Base-by-base conservation (phyloP, 1,284 basidiomycete species). In the Spongiforma sp. region DNA sequence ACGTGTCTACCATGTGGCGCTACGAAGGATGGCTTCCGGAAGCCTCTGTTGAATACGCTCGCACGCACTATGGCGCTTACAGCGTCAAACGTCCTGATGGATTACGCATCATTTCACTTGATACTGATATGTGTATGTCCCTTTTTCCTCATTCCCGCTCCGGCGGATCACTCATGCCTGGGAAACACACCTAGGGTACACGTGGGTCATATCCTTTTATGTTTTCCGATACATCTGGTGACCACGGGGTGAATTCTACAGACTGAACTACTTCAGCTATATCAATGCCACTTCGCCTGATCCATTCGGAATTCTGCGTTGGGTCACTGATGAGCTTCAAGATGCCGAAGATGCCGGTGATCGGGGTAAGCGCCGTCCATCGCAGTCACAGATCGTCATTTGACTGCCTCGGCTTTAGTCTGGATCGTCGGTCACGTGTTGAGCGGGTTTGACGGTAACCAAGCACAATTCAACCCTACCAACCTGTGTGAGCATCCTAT, bases 391-490 rank as follows among this genome's bases (percentile, higher is more conserved):
- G 34, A 24, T 21, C 8, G 4, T 55, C 19, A 24, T 41, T 46
- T 21, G 21, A 46, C 34, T 30, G 9, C 15, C 53, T 55, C 21
- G 10, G 55, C n/a, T 41, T 32, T 17, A 91, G 92, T 88, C 1
- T 94, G 90, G 89, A 90, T 94, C 63, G 75, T 93, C 1, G 91
- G 90, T 3, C 92, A 93, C 71, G 92, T 93, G 32, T 79, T 92
- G 21, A 83, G 82, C 10, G 92, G 92, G 52, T 93, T 91, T 87
- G 87, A 86, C 66, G 88, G 87, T 4, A 80, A 83, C 0, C 86
- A 91, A 70, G 78, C 85, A 19, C 73, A 90, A 60, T 73, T 78
- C 60, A 87, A 87, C 68, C 82, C 91, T 68, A 85, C 88, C 65
- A 78, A 89, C 79, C 75, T 89, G 75, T 82, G 93, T 93, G 69